Conservation (phyloP, 805 yeast species). For the Tetrapisispora phaffii region DNA sequence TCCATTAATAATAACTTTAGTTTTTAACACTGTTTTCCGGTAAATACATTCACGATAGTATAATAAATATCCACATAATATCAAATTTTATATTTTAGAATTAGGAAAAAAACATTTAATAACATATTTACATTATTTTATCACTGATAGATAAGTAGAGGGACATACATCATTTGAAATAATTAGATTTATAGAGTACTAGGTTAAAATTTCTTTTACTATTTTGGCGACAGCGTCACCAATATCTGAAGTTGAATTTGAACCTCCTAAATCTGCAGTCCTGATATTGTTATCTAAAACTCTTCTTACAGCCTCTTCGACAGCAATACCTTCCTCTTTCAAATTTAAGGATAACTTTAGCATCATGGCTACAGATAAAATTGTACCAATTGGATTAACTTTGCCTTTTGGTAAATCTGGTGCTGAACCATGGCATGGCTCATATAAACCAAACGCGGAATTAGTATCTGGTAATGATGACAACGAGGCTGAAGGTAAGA, state of each 20-base stretch:
- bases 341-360: conserved; percentile 78
- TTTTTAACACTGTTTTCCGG: neutral
- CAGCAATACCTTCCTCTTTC: conserved; percentile 73
- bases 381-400: conserved; percentile 93
- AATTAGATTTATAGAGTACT: neutral
- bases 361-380: conserved; percentile 96
- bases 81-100: too few species aligned
- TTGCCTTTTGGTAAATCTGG: conserved; percentile 83
- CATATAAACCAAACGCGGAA: conserved; percentile 90
- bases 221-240: conserved; percentile 83
- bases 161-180: neutral
- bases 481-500: conserved; percentile 88
- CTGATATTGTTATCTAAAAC: conserved; percentile 78
- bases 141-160: neutral
- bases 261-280: conserved; percentile 84
- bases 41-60: neutral
- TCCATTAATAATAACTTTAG: neutral
- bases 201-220: neutral
- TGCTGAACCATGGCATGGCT: conserved; percentile 98
- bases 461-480: conserved; percentile 95
- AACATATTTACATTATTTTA: too few species aligned
- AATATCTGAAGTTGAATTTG: conserved; percentile 75
- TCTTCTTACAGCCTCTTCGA: conserved; percentile 77
- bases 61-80: too few species aligned
- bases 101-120: neutral